Conservation (phyloP, 495 filamentous ascomycete species). For the Penicillium diatomitis region DNA sequence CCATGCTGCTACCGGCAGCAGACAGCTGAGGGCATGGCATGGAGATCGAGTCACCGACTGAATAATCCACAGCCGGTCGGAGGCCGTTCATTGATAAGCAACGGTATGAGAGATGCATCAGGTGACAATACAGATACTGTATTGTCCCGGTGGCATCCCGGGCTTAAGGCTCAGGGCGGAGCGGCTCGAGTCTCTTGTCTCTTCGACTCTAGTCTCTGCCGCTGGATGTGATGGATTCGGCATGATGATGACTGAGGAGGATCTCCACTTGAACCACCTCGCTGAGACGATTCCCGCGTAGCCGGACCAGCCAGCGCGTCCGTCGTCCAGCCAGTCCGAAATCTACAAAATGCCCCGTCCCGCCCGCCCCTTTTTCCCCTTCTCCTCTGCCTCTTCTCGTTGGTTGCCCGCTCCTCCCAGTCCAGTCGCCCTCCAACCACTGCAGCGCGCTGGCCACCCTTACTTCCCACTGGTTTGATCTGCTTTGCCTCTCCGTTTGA, state of each 20-base stretch:
- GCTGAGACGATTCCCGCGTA: constrained; percentile 6
- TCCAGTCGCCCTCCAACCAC: constrained; percentile 21
- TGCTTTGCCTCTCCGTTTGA: not conserved
- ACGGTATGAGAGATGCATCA: no score
- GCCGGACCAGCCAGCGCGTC: constrained; percentile 7
- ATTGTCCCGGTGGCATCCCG: no score
- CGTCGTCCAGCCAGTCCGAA: constrained; percentile 8
- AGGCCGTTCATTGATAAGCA: no score
- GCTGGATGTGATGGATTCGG: not conserved
- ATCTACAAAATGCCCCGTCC: constrained; percentile 40
- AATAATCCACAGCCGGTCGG: no score
- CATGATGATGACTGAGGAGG: not conserved
- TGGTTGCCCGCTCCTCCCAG: constrained; percentile 32
- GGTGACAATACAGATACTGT: no score
- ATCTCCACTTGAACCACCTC: not conserved
- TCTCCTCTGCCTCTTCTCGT: constrained; percentile 39
- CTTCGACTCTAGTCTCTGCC: no score
- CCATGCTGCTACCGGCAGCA: no score
- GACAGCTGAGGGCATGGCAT: no score
- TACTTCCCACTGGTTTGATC: constrained; percentile 5
- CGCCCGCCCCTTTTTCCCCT: constrained; percentile 34
- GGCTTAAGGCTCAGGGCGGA: no score
- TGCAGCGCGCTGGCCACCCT: constrained; percentile 18
- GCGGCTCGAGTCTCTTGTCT: no score
- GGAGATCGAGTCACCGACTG: no score